These are phyloP conservation scores for Prosopis cineraria DNA, from an alignment of 306 rosid species.

Conservation along the genomic window DNA sequence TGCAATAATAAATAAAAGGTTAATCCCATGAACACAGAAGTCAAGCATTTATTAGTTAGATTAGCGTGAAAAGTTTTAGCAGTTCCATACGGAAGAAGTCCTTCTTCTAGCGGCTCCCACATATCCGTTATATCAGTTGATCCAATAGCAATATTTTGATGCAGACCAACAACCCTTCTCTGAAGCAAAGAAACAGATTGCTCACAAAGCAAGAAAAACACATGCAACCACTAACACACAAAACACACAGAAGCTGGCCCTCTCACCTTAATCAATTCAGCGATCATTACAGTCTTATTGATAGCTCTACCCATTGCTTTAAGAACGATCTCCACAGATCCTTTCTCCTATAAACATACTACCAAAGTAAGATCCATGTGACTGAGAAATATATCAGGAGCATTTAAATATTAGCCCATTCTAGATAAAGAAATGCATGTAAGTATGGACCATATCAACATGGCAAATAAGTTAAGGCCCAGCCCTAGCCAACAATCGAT, in stretches of 20 bases:
- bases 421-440: neutral
- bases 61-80: conserved; percentile 16
- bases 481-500: neutral
- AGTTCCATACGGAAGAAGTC: conserved; percentile 81
- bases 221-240: neutral
- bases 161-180: conserved; percentile 89
- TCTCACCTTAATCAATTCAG: conserved; percentile 80
- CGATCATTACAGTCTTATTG: conserved; percentile 90
- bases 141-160: conserved; percentile 79
- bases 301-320: conserved; percentile 98
- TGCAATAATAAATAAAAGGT: conserved; percentile 28
- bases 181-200: conserved; percentile 38
- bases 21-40: conserved; percentile 16
- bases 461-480: neutral
- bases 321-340: conserved; percentile 66
- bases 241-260: conserved; percentile 11
- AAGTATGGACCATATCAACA: conserved; percentile 5
- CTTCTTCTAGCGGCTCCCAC: conserved; percentile 95
- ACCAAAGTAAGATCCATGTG: conserved; percentile 7
- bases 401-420: neutral
- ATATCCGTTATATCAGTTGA: conserved; percentile 85
- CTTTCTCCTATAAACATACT: conserved; percentile 66
- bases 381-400: neutral
- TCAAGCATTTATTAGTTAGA: conserved; percentile 8
- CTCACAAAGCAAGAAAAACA: conserved; percentile 18